Evolutionary conservation across 371 early-diverging fungal genomes (phyloP).

Genomic region (Lichtheimia ornata): DNA sequence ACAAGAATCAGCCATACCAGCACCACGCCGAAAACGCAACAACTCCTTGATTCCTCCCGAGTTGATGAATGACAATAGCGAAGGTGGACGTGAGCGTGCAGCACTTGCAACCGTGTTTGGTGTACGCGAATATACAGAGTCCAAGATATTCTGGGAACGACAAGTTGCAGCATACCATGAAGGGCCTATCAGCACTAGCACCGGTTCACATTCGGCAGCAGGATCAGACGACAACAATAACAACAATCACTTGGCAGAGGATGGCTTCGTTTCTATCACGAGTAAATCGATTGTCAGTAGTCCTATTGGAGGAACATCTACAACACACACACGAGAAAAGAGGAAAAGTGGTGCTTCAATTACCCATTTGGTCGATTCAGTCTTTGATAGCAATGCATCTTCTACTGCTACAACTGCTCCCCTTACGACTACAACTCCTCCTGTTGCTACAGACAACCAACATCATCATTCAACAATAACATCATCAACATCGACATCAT

Average conservation of each 20-base stretch:
- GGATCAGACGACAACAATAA: no score
- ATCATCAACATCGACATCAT: no score
- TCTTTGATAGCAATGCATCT: conserved; percentile 15
- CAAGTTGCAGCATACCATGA: conserved; percentile 10
- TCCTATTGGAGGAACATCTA: conserved; percentile 2
- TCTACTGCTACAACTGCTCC: not conserved
- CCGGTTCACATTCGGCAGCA: no score
- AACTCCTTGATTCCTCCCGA: conserved; percentile 44
- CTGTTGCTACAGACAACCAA: not conserved
- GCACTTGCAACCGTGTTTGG: conserved; percentile 54
- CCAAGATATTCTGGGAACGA: conserved; percentile 47
- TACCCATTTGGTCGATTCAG: conserved; percentile 30
- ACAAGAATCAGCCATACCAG: conserved; percentile 29
- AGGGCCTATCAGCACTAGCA: no score
- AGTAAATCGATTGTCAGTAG: conserved; percentile 14
- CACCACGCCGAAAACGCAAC: conserved; percentile 37
- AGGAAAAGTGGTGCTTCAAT: conserved; percentile 11
- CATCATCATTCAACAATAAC: not conserved
- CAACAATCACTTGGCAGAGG: not conserved
- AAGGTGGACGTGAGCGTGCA: conserved; percentile 46
- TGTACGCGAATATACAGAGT: conserved; percentile 48
- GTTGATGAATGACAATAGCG: conserved; percentile 36
- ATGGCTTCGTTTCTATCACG: conserved; percentile 22
- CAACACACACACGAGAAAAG: not conserved
- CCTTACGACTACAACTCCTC: not conserved